Evolutionary conservation across 2,329 filamentous ascomycete species (phyloP).

Genomic region (Penicillium corylophilum): DNA sequence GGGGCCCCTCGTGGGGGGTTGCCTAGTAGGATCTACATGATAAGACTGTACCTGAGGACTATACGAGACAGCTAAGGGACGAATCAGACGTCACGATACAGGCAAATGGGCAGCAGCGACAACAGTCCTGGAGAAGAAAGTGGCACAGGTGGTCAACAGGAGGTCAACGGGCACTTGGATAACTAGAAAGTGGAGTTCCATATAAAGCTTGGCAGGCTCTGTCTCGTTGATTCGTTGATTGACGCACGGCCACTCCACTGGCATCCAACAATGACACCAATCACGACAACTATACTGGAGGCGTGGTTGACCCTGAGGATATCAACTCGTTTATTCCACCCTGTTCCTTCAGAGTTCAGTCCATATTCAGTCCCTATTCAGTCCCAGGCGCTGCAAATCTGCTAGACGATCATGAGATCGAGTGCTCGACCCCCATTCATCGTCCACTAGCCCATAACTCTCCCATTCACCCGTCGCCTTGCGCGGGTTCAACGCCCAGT

Average conservation of each 20-base stretch:
- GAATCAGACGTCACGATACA: not conserved
- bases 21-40: not conserved
- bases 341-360: not conserved
- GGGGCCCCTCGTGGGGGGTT: not conserved
- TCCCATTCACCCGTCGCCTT: constrained; percentile 60
- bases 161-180: not conserved
- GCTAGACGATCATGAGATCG: constrained; percentile 63
- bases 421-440: constrained; percentile 61
- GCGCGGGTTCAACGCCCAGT: constrained; percentile 68
- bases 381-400: constrained; percentile 47
- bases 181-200: not conserved
- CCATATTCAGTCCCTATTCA: not conserved
- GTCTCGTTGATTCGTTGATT: not conserved
- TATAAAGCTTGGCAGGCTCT: constrained; percentile 2
- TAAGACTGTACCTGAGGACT: not conserved
- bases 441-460: constrained; percentile 60
- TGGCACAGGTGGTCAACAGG: too few species aligned
- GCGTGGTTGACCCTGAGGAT: not conserved
- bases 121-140: too few species aligned
- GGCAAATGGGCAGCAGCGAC: not conserved
- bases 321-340: not conserved
- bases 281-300: not conserved
- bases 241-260: not conserved
- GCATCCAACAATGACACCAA: not conserved
- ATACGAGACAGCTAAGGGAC: not conserved